These are phyloP conservation scores for Tagetes erecta DNA, from an alignment of 129 eudicot species.

Conservation along the genomic window DNA sequence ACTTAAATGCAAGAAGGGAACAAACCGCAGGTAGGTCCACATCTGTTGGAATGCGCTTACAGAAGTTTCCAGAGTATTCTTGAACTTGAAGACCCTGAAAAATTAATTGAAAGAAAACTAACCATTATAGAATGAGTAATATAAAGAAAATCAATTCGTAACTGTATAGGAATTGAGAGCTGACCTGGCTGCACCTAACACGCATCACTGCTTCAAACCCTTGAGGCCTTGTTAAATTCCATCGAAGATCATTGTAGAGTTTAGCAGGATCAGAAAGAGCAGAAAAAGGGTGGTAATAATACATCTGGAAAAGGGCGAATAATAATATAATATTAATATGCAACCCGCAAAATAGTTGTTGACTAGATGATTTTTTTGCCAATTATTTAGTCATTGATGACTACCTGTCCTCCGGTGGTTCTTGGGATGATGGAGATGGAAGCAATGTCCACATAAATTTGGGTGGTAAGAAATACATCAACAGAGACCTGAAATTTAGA, in stretches of 20 bases:
- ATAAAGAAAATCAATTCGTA: not conserved
- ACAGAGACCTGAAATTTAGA: constrained; percentile 71
- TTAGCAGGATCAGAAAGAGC: constrained; percentile 95
- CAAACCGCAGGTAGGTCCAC: constrained; percentile 90
- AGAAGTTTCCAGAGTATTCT: constrained; percentile 93
- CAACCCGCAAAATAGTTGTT: constrained; percentile 8
- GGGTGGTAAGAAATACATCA: constrained; percentile 88
- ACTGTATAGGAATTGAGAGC: constrained; percentile 15
- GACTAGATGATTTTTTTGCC: constrained; percentile 9
- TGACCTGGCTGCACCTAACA: constrained; percentile 92
- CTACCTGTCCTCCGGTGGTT: constrained; percentile 98
- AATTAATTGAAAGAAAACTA: not conserved
- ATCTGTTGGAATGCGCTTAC: constrained; percentile 94
- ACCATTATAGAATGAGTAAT: not conserved
- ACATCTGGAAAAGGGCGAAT: constrained; percentile 52
- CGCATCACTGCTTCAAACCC: constrained; percentile 99
- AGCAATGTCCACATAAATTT: constrained; percentile 89
- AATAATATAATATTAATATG: not conserved
- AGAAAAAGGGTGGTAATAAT: constrained; percentile 89
- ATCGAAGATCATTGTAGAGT: constrained; percentile 95
- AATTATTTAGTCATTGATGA: constrained; percentile 12
- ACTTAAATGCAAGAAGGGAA: constrained; percentile 27
- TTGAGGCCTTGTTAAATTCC: constrained; percentile 98
- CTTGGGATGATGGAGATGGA: constrained; percentile 91
- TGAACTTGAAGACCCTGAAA: constrained; percentile 93